Conservation (phyloP, 768 basidiomycete genomes). For the Lentinula edodes region DNA sequence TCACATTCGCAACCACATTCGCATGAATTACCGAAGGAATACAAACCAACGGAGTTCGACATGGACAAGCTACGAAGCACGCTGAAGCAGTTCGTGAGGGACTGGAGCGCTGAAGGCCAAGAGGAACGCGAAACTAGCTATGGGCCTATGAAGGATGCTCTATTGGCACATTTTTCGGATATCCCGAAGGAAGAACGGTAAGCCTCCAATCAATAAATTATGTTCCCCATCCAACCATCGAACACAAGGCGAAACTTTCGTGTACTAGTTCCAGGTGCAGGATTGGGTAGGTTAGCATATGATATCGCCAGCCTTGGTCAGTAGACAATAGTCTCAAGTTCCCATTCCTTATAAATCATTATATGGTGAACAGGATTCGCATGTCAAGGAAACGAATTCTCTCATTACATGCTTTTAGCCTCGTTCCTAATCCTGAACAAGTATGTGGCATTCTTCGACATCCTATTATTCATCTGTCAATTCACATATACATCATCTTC, state of each 20-base stretch:
- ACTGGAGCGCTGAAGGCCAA: constrained; percentile 87
- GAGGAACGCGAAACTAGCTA: constrained; percentile 78
- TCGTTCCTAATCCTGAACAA: constrained; percentile 87
- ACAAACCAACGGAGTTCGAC: constrained; percentile 62
- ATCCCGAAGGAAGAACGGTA: constrained; percentile 53
- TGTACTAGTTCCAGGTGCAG: constrained; percentile 88
- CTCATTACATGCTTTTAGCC: constrained; percentile 88
- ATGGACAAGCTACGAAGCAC: constrained; percentile 92
- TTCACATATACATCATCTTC: not conserved
- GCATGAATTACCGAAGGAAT: constrained; percentile 19
- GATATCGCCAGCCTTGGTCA: constrained; percentile 78
- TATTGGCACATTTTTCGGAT: constrained; percentile 58
- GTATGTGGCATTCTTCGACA: constrained; percentile 32
- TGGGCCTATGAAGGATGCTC: constrained; percentile 71
- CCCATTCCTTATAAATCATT: not conserved
- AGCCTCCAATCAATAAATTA: not conserved
- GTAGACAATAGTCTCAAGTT: not conserved
- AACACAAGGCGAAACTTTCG: constrained; percentile 43
- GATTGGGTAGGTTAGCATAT: constrained; percentile 82
- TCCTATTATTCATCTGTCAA: not conserved
- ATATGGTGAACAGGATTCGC: constrained; percentile 58
- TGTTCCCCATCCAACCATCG: not conserved
- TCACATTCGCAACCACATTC: constrained; percentile 26
- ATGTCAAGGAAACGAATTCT: constrained; percentile 94
- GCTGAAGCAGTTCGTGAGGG: constrained; percentile 86